phyloP scores from a whole-genome alignment of 2,329 filamentous ascomycete genomes.

The Diplodia corticola region DNA sequence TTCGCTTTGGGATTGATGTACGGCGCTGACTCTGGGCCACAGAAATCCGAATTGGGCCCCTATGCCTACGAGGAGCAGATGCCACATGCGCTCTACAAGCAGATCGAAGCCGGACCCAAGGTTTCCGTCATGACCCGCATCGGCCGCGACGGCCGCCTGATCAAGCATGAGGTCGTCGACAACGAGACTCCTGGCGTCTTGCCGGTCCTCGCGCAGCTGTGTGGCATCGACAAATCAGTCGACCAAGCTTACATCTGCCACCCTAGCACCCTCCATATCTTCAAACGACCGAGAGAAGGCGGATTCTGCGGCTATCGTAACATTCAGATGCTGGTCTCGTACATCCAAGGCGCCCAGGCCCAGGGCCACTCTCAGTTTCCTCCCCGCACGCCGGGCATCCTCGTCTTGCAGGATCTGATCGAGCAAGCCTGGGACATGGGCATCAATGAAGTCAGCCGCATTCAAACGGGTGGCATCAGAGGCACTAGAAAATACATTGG shows the following conservation, averaged over 20 bases:
- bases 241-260: conserved; percentile 78
- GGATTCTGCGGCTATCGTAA: conserved; percentile 95
- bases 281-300: conserved; percentile 76
- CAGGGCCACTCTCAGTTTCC: conserved; percentile 62
- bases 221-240: conserved; percentile 62
- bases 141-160: conserved; percentile 44
- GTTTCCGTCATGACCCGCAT: conserved; percentile 44
- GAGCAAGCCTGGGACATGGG: conserved; percentile 85
- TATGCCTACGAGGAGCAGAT: conserved; percentile 50
- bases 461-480: conserved; percentile 82
- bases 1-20: too few species aligned
- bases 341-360: conserved; percentile 62
- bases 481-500: conserved; percentile 96
- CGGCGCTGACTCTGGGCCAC: conserved; percentile 1
- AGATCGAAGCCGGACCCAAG: conserved; percentile 43
- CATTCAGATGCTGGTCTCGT: conserved; percentile 87
- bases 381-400: conserved; percentile 68
- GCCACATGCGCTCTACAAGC: conserved; percentile 45
- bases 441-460: conserved; percentile 71
- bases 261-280: conserved; percentile 72
- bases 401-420: conserved; percentile 82
- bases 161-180: conserved; percentile 43
- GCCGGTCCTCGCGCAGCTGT: conserved; percentile 49
- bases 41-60: conserved; percentile 49
- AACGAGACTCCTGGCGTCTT: conserved; percentile 49